These are phyloP conservation scores for Metschnikowia gelsemii DNA, from an alignment of 805 yeast genomes.

Conservation along the genomic window DNA sequence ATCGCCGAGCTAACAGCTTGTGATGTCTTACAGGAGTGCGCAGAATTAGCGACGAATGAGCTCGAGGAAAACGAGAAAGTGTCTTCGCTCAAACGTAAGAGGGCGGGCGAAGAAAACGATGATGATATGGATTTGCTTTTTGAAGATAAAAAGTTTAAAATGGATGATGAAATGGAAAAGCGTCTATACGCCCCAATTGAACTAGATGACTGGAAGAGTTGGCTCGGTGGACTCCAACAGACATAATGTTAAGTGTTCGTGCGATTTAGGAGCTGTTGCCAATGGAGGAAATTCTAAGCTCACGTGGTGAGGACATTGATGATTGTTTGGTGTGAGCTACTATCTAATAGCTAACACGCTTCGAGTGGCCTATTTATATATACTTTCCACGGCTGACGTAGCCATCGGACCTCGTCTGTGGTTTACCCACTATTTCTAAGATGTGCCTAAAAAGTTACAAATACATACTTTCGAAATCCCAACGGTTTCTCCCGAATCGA, in stretches of 20 bases:
- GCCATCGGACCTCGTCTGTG: too few species aligned
- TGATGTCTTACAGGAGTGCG: conserved; percentile 20
- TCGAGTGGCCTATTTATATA: too few species aligned
- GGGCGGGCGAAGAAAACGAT: conserved; percentile 27
- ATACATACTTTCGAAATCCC: too few species aligned
- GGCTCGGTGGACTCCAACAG: conserved; percentile 16
- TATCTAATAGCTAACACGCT: too few species aligned
- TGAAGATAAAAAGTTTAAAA: conserved; percentile 35
- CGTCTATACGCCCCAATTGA: conserved; percentile 30
- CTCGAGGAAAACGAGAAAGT: conserved; percentile 12
- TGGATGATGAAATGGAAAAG: conserved; percentile 23
- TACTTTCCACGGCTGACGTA: too few species aligned
- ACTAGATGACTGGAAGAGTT: conserved; percentile 36
- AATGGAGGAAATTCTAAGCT: too few species aligned
- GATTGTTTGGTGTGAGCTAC: too few species aligned
- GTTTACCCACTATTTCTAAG: too few species aligned
- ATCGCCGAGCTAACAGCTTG: conserved; percentile 35
- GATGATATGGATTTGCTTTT: conserved; percentile 38
- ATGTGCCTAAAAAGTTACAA: too few species aligned
- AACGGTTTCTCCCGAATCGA: too few species aligned
- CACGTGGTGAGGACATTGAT: too few species aligned
- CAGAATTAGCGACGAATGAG: conserved; percentile 26
- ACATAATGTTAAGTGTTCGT: neutral
- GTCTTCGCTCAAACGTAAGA: conserved; percentile 14
- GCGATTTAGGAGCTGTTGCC: too few species aligned